Evolutionary conservation across 2,329 filamentous ascomycete species (phyloP).

Genomic region (Furcasterigmium furcatum): DNA sequence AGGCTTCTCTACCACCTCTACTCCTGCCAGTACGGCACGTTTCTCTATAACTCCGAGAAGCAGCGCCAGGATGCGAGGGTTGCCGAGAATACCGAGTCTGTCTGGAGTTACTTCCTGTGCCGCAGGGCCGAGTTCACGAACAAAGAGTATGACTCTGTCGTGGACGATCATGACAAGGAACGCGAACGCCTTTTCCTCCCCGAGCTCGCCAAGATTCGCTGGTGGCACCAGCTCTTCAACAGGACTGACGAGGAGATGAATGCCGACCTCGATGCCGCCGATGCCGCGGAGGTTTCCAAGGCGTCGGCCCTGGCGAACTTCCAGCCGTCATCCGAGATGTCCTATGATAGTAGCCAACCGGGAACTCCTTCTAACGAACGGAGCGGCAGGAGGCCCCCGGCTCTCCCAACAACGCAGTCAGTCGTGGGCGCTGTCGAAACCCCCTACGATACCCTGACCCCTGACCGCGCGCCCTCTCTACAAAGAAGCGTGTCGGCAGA

Average conservation of each 20-base stretch:
- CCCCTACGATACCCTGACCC: constrained; percentile 48
- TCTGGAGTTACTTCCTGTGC: constrained; percentile 94
- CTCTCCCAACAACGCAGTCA: constrained; percentile 40
- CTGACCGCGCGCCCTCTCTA: constrained; percentile 30
- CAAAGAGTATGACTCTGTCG: constrained; percentile 66
- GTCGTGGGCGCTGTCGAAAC: constrained; percentile 59
- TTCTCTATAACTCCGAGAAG: constrained; percentile 92
- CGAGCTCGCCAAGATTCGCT: constrained; percentile 71
- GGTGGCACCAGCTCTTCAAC: constrained; percentile 91
- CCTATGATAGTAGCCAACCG: constrained; percentile 18
- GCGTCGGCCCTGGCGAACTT: constrained; percentile 21
- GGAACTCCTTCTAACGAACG: constrained; percentile 16
- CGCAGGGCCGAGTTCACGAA: constrained; percentile 81
- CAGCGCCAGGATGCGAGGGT: constrained; percentile 71
- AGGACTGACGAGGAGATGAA: constrained; percentile 94
- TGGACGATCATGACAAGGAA: constrained; percentile 77
- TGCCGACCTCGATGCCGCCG: constrained; percentile 52
- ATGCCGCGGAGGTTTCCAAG: constrained; percentile 41
- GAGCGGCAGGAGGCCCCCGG: constrained; percentile 32
- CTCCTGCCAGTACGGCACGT: constrained; percentile 95
- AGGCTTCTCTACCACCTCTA: constrained; percentile 91
- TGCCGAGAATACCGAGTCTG: constrained; percentile 72
- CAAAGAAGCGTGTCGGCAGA: constrained; percentile 44
- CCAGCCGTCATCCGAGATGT: constrained; percentile 13
- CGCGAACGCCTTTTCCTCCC: constrained; percentile 85